These are phyloP conservation scores for Cetraspora pellucida DNA, from an alignment of 192 early-diverging fungal genomes.

Conservation along the genomic window DNA sequence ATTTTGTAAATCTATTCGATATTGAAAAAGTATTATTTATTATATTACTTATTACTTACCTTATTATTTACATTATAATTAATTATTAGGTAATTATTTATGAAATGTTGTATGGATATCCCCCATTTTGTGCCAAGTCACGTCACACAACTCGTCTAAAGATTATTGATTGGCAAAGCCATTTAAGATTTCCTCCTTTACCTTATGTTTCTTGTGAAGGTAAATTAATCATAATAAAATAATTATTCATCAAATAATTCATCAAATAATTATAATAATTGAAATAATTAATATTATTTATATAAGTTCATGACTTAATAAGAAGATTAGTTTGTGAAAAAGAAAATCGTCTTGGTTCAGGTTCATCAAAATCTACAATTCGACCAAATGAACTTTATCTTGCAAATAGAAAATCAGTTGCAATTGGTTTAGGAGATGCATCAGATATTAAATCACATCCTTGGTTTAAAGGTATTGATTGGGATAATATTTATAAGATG, in stretches of 20 bases:
- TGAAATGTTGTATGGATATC: conserved; percentile 77
- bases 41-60: neutral
- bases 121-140: conserved; percentile 62
- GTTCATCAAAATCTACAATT: conserved; percentile 36
- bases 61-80: neutral
- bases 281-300: too few species aligned
- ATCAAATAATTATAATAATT: too few species aligned
- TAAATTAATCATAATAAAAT: too few species aligned
- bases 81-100: conserved; percentile 60
- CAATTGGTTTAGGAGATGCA: conserved; percentile 53
- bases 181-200: conserved; percentile 59
- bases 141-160: conserved; percentile 66
- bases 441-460: conserved; percentile 77
- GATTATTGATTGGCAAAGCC: conserved; percentile 68
- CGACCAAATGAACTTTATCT: conserved; percentile 42
- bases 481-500: conserved; percentile 62
- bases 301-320: conserved; percentile 60
- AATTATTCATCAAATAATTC: too few species aligned
- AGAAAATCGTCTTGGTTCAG: conserved; percentile 57
- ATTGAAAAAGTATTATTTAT: conserved; percentile 3
- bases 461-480: conserved; percentile 75
- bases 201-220: conserved; percentile 53
- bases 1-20: neutral
- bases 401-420: conserved; percentile 38
- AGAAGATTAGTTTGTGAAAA: conserved; percentile 58